Percentiles rank a stretch among this genome's conserved stretches.
Conservation (phyloP, 1,139 yeast genomes). For the Suhomyces yuchorum region DNA sequence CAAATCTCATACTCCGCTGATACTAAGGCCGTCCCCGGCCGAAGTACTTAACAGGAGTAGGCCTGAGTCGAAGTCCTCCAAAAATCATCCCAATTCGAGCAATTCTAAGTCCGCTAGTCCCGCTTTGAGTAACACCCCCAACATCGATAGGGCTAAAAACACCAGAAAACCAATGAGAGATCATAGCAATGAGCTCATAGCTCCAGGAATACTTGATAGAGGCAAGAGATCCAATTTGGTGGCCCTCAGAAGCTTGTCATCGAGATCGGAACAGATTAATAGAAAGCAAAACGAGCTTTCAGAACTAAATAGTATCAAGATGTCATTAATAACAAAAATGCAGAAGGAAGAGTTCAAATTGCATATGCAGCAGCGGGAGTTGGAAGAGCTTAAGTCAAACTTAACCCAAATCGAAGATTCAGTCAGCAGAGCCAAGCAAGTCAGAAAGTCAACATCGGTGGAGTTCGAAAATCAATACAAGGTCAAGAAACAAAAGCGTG, state of each 20-base stretch:
- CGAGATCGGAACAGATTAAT: not conserved
- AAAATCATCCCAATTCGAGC: not conserved
- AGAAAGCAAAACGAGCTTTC: conserved; percentile 14
- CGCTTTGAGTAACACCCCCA: not conserved
- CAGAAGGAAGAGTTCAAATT: conserved; percentile 20
- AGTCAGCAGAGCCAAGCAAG: conserved; percentile 20
- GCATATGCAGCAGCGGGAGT: conserved; percentile 17
- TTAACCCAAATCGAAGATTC: conserved; percentile 17
- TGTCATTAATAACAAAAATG: conserved; percentile 19
- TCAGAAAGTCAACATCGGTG: conserved; percentile 21
- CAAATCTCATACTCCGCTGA: not conserved
- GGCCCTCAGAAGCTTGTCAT: not conserved
- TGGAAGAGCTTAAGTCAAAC: conserved; percentile 14
- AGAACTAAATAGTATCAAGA: conserved; percentile 15
- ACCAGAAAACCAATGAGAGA: not conserved
- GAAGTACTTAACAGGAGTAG: not conserved
- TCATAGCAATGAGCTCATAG: not conserved
- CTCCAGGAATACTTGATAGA: not conserved
- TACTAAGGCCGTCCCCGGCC: not conserved
- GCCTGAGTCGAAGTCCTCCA: not conserved
- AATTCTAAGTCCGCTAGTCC: not conserved
- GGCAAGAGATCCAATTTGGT: not conserved
- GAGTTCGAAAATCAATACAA: conserved; percentile 31
- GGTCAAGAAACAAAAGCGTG: conserved; percentile 15
- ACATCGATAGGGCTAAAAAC: not conserved